A percentile compares a stretch with the other conserved stretches of the same genome.
These are phyloP conservation scores for Nemania diffusa DNA, from an alignment of 2,329 filamentous ascomycete genomes.

Conservation along the genomic window DNA sequence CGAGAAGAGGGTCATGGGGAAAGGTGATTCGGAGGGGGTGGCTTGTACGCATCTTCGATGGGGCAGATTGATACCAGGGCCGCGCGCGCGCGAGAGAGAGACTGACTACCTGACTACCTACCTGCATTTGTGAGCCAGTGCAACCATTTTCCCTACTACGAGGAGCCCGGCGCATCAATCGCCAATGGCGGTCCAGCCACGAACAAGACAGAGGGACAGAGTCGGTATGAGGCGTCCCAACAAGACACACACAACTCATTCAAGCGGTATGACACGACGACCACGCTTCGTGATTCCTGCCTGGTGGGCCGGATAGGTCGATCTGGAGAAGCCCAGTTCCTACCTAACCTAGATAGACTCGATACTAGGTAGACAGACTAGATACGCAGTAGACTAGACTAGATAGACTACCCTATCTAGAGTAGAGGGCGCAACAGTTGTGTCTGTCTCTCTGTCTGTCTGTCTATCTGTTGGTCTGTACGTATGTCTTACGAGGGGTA, in stretches of 20 bases:
- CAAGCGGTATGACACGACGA: constrained; percentile 47
- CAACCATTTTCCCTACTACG: constrained; percentile 7
- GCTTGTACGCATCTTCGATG: constrained; percentile 45
- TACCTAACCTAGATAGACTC: constrained; percentile 11
- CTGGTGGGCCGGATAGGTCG: constrained; percentile 47
- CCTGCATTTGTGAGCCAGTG: constrained; percentile 19
- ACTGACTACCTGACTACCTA: neutral
- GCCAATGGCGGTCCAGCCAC: constrained; percentile 14
- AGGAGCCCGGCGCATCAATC: constrained; percentile 14
- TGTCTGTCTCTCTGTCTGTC: constrained; percentile 20
- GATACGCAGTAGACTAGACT: too few species aligned
- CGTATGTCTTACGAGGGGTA: constrained; percentile 42
- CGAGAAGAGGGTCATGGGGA: constrained; percentile 22
- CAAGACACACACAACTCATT: constrained; percentile 26
- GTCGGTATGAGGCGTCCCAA: constrained; percentile 30
- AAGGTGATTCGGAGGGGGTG: constrained; percentile 49
- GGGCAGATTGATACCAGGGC: constrained; percentile 32
- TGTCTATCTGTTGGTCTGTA: too few species aligned
- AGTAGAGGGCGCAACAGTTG: constrained; percentile 37
- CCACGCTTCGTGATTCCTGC: constrained; percentile 34
- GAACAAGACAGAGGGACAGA: constrained; percentile 36
- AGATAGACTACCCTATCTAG: too few species aligned
- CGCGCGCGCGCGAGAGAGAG: constrained; percentile 2
- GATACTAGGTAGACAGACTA: too few species aligned
- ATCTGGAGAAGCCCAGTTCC: constrained; percentile 49